phyloP scores from a whole-genome alignment of 1,284 basidiomycete genomes.

The Xerocomus amazonicus region DNA sequence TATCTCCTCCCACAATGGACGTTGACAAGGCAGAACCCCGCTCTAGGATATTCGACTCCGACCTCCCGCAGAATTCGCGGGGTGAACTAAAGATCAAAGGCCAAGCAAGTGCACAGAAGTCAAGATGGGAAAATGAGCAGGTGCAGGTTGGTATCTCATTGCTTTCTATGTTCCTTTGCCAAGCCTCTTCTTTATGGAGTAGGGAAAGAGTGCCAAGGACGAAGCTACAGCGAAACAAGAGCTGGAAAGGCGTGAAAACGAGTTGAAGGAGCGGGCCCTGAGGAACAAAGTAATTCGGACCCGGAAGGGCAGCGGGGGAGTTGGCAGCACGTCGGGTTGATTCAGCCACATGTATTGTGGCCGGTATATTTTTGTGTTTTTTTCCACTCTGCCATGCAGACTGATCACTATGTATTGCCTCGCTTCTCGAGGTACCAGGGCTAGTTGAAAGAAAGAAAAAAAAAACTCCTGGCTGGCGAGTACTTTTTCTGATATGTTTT shows the following conservation, averaged over 20 bases:
- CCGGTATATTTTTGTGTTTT: slow-evolving; percentile 22
- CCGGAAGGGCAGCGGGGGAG: slow-evolving; percentile 44
- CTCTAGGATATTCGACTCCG: slow-evolving; percentile 26
- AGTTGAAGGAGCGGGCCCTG: slow-evolving; percentile 73
- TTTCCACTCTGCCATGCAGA: slow-evolving; percentile 9
- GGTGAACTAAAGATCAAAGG: slow-evolving; percentile 71
- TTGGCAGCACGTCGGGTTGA: slow-evolving; percentile 22
- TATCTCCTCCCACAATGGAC: slow-evolving; percentile 39
- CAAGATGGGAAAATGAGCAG: slow-evolving; percentile 45
- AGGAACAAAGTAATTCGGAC: slow-evolving; percentile 76
- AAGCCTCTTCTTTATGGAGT: slow-evolving; percentile 16
- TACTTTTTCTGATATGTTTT: slow-evolving; percentile 19
- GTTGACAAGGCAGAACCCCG: slow-evolving; percentile 35
- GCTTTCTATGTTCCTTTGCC: slow-evolving; percentile 4
- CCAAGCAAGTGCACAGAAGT: slow-evolving; percentile 50
- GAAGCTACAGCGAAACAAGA: slow-evolving; percentile 33
- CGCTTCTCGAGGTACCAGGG: slow-evolving; percentile 24
- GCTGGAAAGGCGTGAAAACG: slow-evolving; percentile 63
- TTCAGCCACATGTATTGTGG: slow-evolving; percentile 3
- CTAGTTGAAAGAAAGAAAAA: slow-evolving; percentile 15
- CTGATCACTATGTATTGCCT: slow-evolving; percentile 26
- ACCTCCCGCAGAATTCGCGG: slow-evolving; percentile 33
- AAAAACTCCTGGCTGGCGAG: slow-evolving; percentile 22
- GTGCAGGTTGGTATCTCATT: slow-evolving; percentile 25
- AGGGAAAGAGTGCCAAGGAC: slow-evolving; percentile 16